Base-by-base conservation (phyloP, 805 yeast species). In the Wickerhamomyces bovis region DNA sequence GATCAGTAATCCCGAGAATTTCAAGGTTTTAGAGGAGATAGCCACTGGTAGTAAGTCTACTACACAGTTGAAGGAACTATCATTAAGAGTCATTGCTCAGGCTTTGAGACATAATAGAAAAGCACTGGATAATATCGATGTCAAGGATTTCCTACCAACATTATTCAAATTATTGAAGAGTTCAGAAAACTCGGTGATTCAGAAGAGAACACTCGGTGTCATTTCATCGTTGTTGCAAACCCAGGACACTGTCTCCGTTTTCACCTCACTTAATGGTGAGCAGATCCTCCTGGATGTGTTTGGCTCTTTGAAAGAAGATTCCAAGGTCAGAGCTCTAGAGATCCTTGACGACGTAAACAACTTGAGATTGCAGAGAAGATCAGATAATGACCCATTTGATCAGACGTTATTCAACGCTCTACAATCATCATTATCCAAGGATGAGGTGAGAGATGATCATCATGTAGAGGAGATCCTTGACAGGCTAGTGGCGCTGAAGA, bases 101-200 rank as follows among this genome's bases (percentile, higher is more conserved):
- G 65, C 90, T 5, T 63, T 89, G 40, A 73, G 96, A 55, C 89
- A 89, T 61, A 89, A 89, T 59, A 80, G 79, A 2, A 76, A 75
- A 2, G 89, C 89, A 0, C 52, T 73, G 2, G 62, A 63, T 2
- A 69, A 69, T 45, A 65, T 75, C 13, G 58, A 55, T 38, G 48
- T 36, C 8, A 39, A 45, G 7, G 40, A 53, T 4, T 44, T 55
- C 0, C 21, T 51, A 6, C 44, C 47, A 1, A 45, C 39, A 10
- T 47, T 54, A 4, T 44, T 57, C 8, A 10, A 13, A 7, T 39
- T 47, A 20, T 38, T 56, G 15, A 19, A 39, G 15, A 15, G 12
- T 45, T 49, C 53, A 55, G 36, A 45, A 28, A 48, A 72, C 30
- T 64, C 66, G 7, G 55, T 71, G 3, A 53, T 75, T 9, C 73